Conservation (phyloP, 192 early-diverging fungal genomes). For the Coemansia javaensis region DNA sequence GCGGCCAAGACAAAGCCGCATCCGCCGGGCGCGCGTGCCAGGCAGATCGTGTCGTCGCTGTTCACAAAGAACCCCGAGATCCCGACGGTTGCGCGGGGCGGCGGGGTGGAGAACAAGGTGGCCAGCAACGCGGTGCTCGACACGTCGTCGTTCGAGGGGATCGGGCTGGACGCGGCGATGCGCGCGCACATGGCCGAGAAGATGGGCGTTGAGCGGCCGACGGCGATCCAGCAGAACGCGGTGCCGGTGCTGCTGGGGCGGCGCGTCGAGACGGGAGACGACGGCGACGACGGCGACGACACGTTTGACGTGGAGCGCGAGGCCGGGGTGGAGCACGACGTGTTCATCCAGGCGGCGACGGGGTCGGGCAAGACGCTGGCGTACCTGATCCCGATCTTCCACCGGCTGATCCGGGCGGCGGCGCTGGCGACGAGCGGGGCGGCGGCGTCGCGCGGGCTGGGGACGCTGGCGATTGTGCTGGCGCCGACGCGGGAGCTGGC, state of each 20-base stretch:
- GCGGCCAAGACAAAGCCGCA: background rate
- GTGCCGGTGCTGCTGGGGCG: conserved; percentile 68
- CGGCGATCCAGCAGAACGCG: conserved; percentile 82
- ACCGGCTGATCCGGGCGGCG: conserved; percentile 73
- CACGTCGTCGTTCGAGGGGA: conserved; percentile 61
- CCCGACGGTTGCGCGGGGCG: conserved; percentile 11
- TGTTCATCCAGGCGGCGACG: conserved; percentile 91
- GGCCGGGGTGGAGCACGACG: conserved; percentile 59
- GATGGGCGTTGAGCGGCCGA: conserved; percentile 74
- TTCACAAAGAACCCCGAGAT: conserved; percentile 72
- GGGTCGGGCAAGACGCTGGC: conserved; percentile 97
- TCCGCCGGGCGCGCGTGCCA: background rate
- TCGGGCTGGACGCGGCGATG: conserved; percentile 74
- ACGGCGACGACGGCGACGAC: conserved; percentile 19
- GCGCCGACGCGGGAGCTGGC: conserved; percentile 98
- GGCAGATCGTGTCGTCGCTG: conserved; percentile 74
- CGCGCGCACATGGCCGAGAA: conserved; percentile 63
- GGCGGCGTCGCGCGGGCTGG: conserved; percentile 63
- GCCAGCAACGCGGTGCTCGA: conserved; percentile 47
- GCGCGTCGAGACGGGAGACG: background rate
- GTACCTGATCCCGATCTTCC: conserved; percentile 88
- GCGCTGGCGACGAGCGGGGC: conserved; percentile 23
- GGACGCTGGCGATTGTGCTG: conserved; percentile 87
- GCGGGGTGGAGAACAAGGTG: conserved; percentile 24
- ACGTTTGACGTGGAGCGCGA: conserved; percentile 44